Evolutionary conservation across 805 yeast species (phyloP).

Genomic region (Candida sphagnicola): DNA sequence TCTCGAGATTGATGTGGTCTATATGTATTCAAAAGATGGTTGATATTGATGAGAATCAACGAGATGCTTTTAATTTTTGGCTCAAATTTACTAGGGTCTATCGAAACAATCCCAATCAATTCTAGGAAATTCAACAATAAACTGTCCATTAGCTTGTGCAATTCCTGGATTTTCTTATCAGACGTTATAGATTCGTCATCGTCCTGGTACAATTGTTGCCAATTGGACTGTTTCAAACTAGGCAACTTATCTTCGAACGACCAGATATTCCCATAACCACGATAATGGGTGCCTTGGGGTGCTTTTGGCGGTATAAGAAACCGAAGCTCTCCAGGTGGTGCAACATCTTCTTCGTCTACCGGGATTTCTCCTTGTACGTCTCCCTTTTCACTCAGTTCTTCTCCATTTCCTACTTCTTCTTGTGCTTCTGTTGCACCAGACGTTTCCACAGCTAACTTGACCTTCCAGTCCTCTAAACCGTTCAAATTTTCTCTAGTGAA

Average conservation of each 20-base stretch:
- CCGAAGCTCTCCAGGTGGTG: slow-evolving; percentile 44
- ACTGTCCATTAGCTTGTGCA: slow-evolving; percentile 77
- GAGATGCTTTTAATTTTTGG: slow-evolving; percentile 75
- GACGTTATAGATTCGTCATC: slow-evolving; percentile 34
- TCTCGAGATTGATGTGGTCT: slow-evolving; percentile 95
- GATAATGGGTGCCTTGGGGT: slow-evolving; percentile 62
- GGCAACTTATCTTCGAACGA: slow-evolving; percentile 74
- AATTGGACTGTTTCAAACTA: slow-evolving; percentile 70
- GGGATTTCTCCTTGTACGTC: slow-evolving; percentile 4
- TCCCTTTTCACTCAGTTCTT: slow-evolving; percentile 24
- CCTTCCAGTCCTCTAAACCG: slow-evolving; percentile 30
- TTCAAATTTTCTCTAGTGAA: slow-evolving; percentile 69
- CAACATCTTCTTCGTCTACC: slow-evolving; percentile 10
- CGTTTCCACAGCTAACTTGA: not conserved
- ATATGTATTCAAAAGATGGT: slow-evolving; percentile 86
- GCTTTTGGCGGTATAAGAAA: slow-evolving; percentile 62
- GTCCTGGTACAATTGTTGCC: slow-evolving; percentile 62
- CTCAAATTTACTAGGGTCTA: slow-evolving; percentile 60
- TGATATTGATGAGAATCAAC: slow-evolving; percentile 79
- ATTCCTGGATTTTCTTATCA: slow-evolving; percentile 58
- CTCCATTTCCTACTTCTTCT: slow-evolving; percentile 20
- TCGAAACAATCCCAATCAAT: slow-evolving; percentile 69
- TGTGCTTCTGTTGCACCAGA: slow-evolving; percentile 7
- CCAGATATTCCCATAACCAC: slow-evolving; percentile 93
- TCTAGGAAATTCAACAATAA: slow-evolving; percentile 77